Base-by-base conservation (phyloP, 768 basidiomycete genomes). In the Dacryopinax spathularia region DNA sequence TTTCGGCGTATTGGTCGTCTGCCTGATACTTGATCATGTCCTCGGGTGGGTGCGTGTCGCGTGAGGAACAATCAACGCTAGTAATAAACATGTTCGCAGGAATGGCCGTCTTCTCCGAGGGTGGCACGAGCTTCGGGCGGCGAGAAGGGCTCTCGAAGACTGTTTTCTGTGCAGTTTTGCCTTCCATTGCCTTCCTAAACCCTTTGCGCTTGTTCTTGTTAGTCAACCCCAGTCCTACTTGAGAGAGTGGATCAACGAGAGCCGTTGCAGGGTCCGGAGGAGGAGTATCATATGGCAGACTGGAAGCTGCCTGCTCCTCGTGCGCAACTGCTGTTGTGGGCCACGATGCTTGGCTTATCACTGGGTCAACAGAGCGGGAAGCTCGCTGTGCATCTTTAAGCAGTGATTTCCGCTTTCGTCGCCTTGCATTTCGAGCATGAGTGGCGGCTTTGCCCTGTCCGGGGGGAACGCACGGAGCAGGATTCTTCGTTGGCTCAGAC, bases 181-280 rank as follows among this genome's bases (percentile, higher is more conserved):
- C 73, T 59, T 73, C 67, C 72, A 84, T 77, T 6, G 80, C 74
- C 60, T 80, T 75, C 68, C 79, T 83, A 73, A 85, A 88, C 20
- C 82, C 83, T 64, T 81, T 85, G 44, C 80, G 82, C 72, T 89
- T 89, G 72, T 88, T 89, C 73, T 87, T 88, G 71, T 87, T 89
- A 43, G 81, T 77, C 22, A 88, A 72, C 0, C 81, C 81, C 39
- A 81, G 75, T 81, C 83, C 74, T 66, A 72, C 81, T 60, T 71
- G 72, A 76, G 48, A 33, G 18, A 29, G 44, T 10, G 25, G 60
- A 9, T 27, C 43, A 27, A 61, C 56, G 29, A 62, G 34, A 20
- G 33, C 33, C 3, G 65, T 20, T 20, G 62, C 33, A 34, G 61
- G n/a, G 25, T 63, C 41, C 33, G 16, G 36, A 9, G 22, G 41